Conservation (phyloP, 192 early-diverging fungal genomes). For the Mortierella claussenii region DNA sequence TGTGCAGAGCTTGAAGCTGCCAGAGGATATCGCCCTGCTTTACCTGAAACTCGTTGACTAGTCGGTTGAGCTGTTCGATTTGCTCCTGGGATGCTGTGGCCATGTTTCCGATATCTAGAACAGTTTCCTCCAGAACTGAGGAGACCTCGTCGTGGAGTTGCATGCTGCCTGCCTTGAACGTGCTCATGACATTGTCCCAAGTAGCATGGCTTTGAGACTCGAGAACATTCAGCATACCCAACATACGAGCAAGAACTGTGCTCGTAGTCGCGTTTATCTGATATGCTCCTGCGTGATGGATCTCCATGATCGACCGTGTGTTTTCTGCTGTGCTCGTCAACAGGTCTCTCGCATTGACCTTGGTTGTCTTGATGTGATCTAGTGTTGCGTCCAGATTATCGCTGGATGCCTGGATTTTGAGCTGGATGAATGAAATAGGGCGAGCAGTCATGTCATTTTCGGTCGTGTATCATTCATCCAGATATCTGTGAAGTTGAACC, state of each 20-base stretch:
- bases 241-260: neutral
- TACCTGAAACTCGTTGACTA: conserved; percentile 6
- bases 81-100: conserved; percentile 9
- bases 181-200: conserved; percentile 1
- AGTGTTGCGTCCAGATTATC: neutral
- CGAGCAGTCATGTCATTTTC: neutral
- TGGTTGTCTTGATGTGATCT: neutral
- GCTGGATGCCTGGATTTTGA: conserved; percentile 10
- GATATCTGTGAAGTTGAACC: too few relatives aligned
- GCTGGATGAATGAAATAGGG: neutral
- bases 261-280: neutral
- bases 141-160: neutral
- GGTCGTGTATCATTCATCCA: neutral
- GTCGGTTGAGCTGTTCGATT: conserved; percentile 10
- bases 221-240: neutral
- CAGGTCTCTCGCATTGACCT: neutral
- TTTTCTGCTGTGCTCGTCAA: neutral
- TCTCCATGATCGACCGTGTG: neutral
- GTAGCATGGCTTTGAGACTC: neutral
- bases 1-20: neutral
- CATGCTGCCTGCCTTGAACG: neutral
- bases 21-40: conserved; percentile 1
- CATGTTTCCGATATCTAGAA: conserved; percentile 3
- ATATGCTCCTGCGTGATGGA: neutral
- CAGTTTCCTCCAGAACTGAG: neutral